Percentiles rank a stretch among this genome's conserved stretches.
Evolutionary conservation across 768 basidiomycete species (phyloP).

Genomic region (Suillus weaverae): DNA sequence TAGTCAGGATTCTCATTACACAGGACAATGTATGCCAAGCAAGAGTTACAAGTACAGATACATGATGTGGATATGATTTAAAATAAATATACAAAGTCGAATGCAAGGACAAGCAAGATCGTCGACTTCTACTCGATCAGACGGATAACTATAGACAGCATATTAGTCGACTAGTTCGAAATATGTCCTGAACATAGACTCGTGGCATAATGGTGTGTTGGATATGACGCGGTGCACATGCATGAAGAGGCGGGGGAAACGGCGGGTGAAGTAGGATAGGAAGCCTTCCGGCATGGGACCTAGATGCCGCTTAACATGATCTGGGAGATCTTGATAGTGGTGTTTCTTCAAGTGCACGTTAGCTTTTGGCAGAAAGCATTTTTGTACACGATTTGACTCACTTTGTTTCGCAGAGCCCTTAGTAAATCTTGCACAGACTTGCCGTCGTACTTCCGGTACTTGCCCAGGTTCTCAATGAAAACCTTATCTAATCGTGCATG

Average conservation of each 20-base stretch:
- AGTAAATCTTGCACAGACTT: slow-evolving; percentile 88
- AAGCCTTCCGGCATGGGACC: slow-evolving; percentile 93
- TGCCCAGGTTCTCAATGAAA: slow-evolving; percentile 93
- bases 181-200: slow-evolving; percentile 90
- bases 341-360: slow-evolving; percentile 67
- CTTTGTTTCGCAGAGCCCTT: slow-evolving; percentile 94
- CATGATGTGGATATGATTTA: slow-evolving; percentile 11
- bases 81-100: slow-evolving; percentile 8
- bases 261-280: slow-evolving; percentile 86
- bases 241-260: slow-evolving; percentile 89
- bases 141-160: slow-evolving; percentile 7
- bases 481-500: slow-evolving; percentile 79
- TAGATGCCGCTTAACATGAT: slow-evolving; percentile 83
- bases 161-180: slow-evolving; percentile 66
- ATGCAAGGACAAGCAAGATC: slow-evolving; percentile 1
- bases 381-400: slow-evolving; percentile 34
- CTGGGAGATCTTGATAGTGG: slow-evolving; percentile 96
- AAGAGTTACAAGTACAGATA: slow-evolving; percentile 13
- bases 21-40: slow-evolving; percentile 1
- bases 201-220: slow-evolving; percentile 67
- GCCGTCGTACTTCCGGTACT: slow-evolving; percentile 96
- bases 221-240: slow-evolving; percentile 88
- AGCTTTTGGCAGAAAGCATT: slow-evolving; percentile 4
- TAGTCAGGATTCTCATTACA: slow-evolving; percentile 5
- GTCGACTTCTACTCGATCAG: slow-evolving; percentile 16